Base-by-base conservation (phyloP, 1,284 basidiomycete species). In the Moesziomyces aphidis region DNA sequence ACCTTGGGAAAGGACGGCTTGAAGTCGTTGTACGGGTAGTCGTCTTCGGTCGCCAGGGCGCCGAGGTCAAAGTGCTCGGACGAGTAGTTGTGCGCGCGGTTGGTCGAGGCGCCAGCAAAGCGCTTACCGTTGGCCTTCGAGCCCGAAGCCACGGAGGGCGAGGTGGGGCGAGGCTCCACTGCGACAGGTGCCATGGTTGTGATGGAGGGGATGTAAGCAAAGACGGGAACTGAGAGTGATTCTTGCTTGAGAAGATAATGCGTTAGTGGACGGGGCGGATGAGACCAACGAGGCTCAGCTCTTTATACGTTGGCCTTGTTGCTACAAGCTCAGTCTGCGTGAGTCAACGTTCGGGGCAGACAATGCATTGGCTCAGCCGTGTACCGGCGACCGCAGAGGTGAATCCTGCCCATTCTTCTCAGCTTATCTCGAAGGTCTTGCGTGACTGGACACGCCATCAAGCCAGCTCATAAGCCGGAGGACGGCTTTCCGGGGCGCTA, bases 1-100 rank as follows among this genome's bases (percentile, higher is more conserved):
- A 74, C 75, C 5, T 73, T 39, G 28, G 77, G 77, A 57, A 78
- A 78, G 45, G 67, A 70, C 0, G 77, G 77, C 67, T 78, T 78
- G 65, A 78, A 76, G 4, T 77, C 67, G 50, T 73, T 70, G 67
- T 68, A 78, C 1, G 70, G 69, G 46, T 78, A 78, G 49, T 75
- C 65, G 21, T 49, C 70, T 26, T 78, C 77, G 5, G 28, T 48
- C 9, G 60, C 54, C 44, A 72, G 56, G 2, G 71, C 67, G 52
- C 69, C 73, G 28, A 61, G 65, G 43, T 70, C 67, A 17, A 45
- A 76, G 55, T 75, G 73, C 26, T 75, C 73, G 23, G 67, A 67
- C 17, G 9, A 60, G 55, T 75, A 75, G 21, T 47, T 43, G 36
- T 31, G 23, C 3, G 55, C 34, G 23, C 71, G 61, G 62, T 74